These are phyloP conservation scores for Pascua sp. DNA, from an alignment of 1,284 basidiomycete genomes.

Conservation along the genomic window DNA sequence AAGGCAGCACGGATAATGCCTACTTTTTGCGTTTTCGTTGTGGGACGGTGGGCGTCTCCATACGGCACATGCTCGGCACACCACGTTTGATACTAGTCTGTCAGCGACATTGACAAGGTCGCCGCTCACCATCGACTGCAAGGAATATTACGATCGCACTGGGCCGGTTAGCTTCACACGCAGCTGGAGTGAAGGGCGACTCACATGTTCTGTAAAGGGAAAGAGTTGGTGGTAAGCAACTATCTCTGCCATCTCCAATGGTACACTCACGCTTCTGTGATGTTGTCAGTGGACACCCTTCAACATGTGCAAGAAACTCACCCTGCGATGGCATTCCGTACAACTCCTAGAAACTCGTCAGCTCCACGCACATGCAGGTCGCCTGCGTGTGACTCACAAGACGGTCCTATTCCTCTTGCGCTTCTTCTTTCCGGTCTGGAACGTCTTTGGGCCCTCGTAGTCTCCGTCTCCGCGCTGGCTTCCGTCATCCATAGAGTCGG, in stretches of 20 bases:
- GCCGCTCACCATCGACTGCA: conserved; percentile 41
- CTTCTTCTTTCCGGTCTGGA: conserved; percentile 29
- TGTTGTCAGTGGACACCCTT: too few relatives aligned
- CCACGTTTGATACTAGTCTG: conserved; percentile 39
- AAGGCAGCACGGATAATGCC: conserved; percentile 3
- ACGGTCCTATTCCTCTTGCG: conserved; percentile 42
- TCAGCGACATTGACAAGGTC: not conserved
- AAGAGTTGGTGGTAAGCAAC: not conserved
- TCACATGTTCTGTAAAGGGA: conserved; percentile 35
- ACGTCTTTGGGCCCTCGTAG: conserved; percentile 12
- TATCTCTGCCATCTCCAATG: too few relatives aligned
- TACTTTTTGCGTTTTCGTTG: conserved; percentile 39
- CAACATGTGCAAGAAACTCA: conserved; percentile 19
- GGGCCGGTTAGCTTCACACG: conserved; percentile 13
- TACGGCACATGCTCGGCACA: conserved; percentile 43
- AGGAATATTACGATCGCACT: conserved; percentile 48
- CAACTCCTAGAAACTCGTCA: conserved; percentile 33
- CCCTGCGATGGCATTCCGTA: conserved; percentile 45
- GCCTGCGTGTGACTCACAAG: conserved; percentile 26
- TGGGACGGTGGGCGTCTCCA: conserved; percentile 41
- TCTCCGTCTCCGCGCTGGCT: conserved; percentile 10
- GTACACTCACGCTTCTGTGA: conserved; percentile 35
- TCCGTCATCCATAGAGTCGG: conserved; percentile 3
- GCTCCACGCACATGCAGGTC: not conserved
- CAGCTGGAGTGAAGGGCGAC: conserved; percentile 3